These are phyloP conservation scores for Chlorella sp. DNA, from an alignment of 139 green algal species.

Conservation along the genomic window DNA sequence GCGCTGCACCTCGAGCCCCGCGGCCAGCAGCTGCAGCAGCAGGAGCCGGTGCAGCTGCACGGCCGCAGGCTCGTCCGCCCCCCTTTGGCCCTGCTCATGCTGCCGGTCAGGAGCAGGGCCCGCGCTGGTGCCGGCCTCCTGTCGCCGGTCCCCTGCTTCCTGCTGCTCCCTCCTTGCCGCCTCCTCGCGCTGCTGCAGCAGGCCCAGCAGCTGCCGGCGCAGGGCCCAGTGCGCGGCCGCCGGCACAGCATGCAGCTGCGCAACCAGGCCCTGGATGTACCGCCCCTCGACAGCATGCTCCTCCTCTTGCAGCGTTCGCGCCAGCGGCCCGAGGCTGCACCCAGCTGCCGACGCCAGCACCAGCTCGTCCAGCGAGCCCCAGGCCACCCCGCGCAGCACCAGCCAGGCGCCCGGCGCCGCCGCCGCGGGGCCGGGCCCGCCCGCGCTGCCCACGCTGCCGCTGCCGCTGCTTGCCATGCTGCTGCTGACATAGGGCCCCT, in stretches of 20 bases:
- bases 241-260: neutral
- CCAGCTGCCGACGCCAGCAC: constrained; percentile 17
- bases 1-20: neutral
- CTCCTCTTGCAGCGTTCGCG: constrained; percentile 19
- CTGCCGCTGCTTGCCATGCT: neutral
- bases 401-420: constrained; percentile 2
- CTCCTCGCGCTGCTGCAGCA: neutral
- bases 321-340: constrained; percentile 17
- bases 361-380: constrained; percentile 21
- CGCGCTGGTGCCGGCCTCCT: constrained; percentile 9
- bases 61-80: neutral
- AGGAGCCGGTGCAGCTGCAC: constrained; percentile 8
- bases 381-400: constrained; percentile 1
- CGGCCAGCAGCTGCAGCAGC: constrained; percentile 18
- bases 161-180: neutral
- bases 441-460: neutral
- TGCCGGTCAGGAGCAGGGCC: too few species aligned
- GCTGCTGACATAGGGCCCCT: too few species aligned
- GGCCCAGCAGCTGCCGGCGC: neutral
- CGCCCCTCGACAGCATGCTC: constrained; percentile 2
- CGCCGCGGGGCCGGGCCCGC: too few species aligned
- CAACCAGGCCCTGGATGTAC: neutral
- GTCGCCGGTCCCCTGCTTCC: neutral
- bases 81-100: neutral
- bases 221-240: neutral